These are phyloP conservation scores for Aspergillus sojae DNA, from an alignment of 2,329 filamentous ascomycete species.

Conservation along the genomic window DNA sequence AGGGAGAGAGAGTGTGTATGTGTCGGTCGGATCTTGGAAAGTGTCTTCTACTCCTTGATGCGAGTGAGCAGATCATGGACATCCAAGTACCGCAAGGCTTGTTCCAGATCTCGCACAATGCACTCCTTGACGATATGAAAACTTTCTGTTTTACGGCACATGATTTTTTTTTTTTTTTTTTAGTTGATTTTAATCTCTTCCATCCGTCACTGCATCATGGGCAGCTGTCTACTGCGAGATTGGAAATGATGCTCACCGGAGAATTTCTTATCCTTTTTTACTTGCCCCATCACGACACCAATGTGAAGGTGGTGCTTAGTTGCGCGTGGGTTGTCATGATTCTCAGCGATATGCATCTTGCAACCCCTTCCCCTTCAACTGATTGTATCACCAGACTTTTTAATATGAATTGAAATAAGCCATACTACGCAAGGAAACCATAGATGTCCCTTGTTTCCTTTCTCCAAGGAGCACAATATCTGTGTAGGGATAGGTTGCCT, in stretches of 20 bases:
- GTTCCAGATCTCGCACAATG: background rate
- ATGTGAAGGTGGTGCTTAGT: conserved; percentile 8
- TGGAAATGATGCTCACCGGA: conserved; percentile 13
- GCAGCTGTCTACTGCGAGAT: conserved; percentile 1
- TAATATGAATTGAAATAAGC: background rate
- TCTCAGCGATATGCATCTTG: background rate
- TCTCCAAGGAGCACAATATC: background rate
- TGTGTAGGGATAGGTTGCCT: conserved; percentile 4
- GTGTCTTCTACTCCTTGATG: background rate
- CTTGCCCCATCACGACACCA: conserved; percentile 7
- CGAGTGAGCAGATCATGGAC: background rate
- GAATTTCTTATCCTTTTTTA: conserved; percentile 10
- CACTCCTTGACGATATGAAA: background rate
- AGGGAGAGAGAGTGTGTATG: background rate
- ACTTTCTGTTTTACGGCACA: background rate
- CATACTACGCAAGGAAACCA: conserved; percentile 15
- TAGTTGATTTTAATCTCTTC: background rate
- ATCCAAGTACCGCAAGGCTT: background rate
- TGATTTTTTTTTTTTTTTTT: background rate
- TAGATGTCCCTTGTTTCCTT: background rate
- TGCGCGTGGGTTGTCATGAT: conserved; percentile 15
- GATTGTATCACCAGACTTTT: conserved; percentile 15
- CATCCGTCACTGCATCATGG: conserved; percentile 1
- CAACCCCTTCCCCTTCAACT: conserved; percentile 4
- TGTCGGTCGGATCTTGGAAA: background rate